These are phyloP conservation scores for Cadophora sp. DNA, from an alignment of 2,329 filamentous ascomycete genomes.

Conservation along the genomic window DNA sequence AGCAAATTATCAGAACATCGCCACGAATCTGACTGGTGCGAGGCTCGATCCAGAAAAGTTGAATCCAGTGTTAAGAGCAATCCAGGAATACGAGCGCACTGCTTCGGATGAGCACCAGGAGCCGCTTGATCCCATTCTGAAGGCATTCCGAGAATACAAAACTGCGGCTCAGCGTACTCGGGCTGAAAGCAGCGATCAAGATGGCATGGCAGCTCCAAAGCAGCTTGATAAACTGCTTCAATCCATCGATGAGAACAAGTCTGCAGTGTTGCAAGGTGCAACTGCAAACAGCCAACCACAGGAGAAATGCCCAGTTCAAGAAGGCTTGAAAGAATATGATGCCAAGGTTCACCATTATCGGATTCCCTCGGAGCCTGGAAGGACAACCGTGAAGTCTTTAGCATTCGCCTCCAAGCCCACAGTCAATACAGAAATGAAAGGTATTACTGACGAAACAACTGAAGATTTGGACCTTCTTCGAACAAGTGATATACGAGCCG, in stretches of 20 bases:
- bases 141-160: conserved; percentile 18
- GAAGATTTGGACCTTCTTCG: conserved; percentile 35
- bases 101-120: not conserved
- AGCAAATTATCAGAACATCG: not conserved
- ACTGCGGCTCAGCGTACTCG: not conserved
- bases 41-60: not conserved
- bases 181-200: not conserved
- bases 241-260: conserved; percentile 8
- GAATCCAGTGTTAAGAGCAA: conserved; percentile 22
- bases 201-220: not conserved
- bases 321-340: conserved; percentile 27
- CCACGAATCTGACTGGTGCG: conserved; percentile 5
- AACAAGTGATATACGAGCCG: conserved; percentile 39
- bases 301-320: conserved; percentile 15
- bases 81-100: conserved; percentile 16
- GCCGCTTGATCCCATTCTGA: conserved; percentile 21
- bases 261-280: not conserved
- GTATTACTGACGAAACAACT: not conserved
- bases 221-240: conserved; percentile 6
- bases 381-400: conserved; percentile 6
- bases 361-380: conserved; percentile 8
- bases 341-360: conserved; percentile 22
- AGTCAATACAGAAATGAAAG: not conserved
- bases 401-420: conserved; percentile 3
- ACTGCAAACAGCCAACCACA: not conserved